Base-by-base conservation (phyloP, 2,329 filamentous ascomycete genomes). In the Calonectria ilicicola region DNA sequence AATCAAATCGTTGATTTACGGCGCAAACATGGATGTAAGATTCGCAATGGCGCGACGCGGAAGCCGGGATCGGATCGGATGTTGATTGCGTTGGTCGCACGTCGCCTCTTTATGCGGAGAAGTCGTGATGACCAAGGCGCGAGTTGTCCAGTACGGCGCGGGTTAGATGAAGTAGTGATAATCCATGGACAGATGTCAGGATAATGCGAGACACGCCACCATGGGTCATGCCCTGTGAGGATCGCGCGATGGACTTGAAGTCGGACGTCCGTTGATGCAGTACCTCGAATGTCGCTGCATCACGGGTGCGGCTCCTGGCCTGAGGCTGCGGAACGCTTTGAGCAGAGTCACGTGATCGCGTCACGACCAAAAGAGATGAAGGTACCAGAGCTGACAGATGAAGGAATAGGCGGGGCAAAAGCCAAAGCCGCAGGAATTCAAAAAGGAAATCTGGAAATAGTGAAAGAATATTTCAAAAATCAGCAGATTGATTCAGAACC, bases 231-330 rank as follows among this genome's bases (percentile, higher is more conserved):
- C 14, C 35, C 58, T 60, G 21, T 32, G 44, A 49, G 15, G 53
- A 73, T 46, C 40, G 58, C 64, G 53, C 42, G 58, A 70, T 73
- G 66, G 72, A 60, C 23, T 64, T 44, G 60, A n/a, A 64, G 69
- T 73, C 62, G 49, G 73, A 58, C 67, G 73, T 69, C 58, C 58
- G 73, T 74, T 77, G 77, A 79, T 73, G 78, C 69, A 75, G 75
- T 53, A 74, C 69, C 67, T 69, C 75, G 68, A 67, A 74, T 51
- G 72, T 77, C 73, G 75, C 74, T 68, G 75, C 75, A 80, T 79
- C 77, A 80, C 78, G 75, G 67, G 75, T 78, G 74, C 53, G 68
- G 77, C 73, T 74, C 72, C 73, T 78, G 76, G 74, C 38, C 74
- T 77, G 75, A 78, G 73, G 72, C 70, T 65, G 76, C 75, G 44